Conservation (phyloP, 225 moss, liverwort and hornwort species). For the Straminergon stramineum region DNA sequence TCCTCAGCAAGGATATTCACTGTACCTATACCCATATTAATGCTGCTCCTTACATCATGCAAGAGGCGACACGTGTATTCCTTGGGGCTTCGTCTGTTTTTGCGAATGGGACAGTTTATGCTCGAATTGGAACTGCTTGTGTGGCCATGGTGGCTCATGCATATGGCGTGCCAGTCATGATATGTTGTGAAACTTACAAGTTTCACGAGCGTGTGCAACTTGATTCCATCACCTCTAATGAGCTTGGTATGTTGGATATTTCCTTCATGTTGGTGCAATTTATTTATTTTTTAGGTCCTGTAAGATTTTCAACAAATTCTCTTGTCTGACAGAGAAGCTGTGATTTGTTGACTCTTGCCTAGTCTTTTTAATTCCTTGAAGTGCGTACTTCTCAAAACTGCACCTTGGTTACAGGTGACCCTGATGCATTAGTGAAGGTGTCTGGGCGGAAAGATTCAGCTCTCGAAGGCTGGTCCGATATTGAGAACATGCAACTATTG, state of each 20-base stretch:
- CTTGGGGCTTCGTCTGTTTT: slow-evolving; percentile 84
- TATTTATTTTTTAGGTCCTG: neutral
- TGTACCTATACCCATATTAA: slow-evolving; percentile 85
- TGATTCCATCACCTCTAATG: slow-evolving; percentile 88
- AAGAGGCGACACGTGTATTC: slow-evolving; percentile 84
- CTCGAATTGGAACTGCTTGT: slow-evolving; percentile 89
- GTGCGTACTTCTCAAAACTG: neutral
- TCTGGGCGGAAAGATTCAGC: slow-evolving; percentile 42
- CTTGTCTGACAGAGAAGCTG: neutral
- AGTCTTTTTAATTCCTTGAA: neutral
- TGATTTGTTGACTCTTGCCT: neutral
- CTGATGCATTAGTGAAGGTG: slow-evolving; percentile 63
- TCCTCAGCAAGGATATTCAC: slow-evolving; percentile 51
- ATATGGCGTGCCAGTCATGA: slow-evolving; percentile 79
- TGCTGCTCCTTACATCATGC: slow-evolving; percentile 85
- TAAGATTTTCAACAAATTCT: neutral
- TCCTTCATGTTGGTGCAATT: neutral
- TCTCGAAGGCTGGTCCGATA: slow-evolving; percentile 64
- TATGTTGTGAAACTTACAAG: slow-evolving; percentile 97
- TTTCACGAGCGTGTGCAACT: slow-evolving; percentile 95
- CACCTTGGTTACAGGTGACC: slow-evolving; percentile 37
- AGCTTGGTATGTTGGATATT: slow-evolving; percentile 49
- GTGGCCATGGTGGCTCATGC: slow-evolving; percentile 98
- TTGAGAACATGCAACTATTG: slow-evolving; percentile 64
- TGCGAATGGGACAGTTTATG: slow-evolving; percentile 84